phyloP scores from a whole-genome alignment of 805 yeast genomes.

The Metschnikowia lochheadii region DNA sequence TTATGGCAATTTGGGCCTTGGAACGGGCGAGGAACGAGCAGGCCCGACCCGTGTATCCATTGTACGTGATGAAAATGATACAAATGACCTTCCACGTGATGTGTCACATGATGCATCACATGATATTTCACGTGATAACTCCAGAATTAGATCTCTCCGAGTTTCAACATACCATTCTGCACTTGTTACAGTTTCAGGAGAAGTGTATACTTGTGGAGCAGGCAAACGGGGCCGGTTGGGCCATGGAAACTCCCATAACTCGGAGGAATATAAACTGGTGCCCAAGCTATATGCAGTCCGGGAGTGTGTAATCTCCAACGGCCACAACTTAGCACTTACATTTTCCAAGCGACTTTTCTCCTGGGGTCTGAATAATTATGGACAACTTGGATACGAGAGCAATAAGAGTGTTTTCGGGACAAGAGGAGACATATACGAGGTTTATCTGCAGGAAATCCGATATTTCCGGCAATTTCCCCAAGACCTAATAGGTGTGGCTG shows the following conservation, averaged over 20 bases:
- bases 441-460: constrained; percentile 37
- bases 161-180: constrained; percentile 62
- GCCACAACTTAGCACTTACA: constrained; percentile 63
- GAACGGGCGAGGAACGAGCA: constrained; percentile 49
- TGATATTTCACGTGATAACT: constrained; percentile 32
- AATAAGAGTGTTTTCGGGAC: constrained; percentile 15
- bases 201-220: constrained; percentile 59
- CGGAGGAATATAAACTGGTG: constrained; percentile 43
- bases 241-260: constrained; percentile 34
- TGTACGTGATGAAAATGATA: not conserved
- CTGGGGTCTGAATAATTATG: constrained; percentile 74
- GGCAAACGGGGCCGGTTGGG: constrained; percentile 74
- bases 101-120: not conserved
- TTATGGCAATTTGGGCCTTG: constrained; percentile 62
- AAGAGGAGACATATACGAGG: constrained; percentile 27
- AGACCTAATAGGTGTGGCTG: constrained; percentile 44
- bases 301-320: constrained; percentile 52
- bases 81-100: not conserved
- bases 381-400: constrained; percentile 55
- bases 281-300: constrained; percentile 21
- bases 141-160: no score
- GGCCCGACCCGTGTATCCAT: constrained; percentile 37
- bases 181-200: constrained; percentile 52
- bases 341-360: constrained; percentile 52
- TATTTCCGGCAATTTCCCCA: constrained; percentile 18